Conservation (phyloP, 1,139 yeast species). For the Spathaspora sp. region DNA sequence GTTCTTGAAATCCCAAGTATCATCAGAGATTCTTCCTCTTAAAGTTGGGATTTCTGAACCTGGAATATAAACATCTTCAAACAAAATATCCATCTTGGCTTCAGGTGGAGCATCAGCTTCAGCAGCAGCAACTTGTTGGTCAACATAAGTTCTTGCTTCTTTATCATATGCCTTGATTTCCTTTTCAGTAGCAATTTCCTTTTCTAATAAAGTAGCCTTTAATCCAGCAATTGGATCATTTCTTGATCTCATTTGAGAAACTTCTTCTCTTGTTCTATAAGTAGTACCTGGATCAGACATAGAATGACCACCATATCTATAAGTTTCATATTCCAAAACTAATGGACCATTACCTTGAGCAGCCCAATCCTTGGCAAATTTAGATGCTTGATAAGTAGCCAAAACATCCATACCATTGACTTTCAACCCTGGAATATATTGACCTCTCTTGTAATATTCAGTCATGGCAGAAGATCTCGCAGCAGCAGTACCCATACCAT, state of each 20-base stretch:
- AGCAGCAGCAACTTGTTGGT: constrained; percentile 90
- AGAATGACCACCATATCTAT: constrained; percentile 99
- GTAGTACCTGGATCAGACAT: constrained; percentile 99
- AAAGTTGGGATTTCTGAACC: constrained; percentile 90
- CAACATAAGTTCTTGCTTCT: constrained; percentile 93
- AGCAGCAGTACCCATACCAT: constrained; percentile 99
- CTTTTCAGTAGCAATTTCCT: constrained; percentile 85
- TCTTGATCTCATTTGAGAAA: constrained; percentile 98
- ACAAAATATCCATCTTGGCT: constrained; percentile 89
- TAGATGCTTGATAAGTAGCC: constrained; percentile 94
- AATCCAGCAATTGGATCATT: constrained; percentile 97
- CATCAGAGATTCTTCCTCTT: constrained; percentile 96
- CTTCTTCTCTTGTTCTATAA: constrained; percentile 99
- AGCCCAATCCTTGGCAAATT: constrained; percentile 96
- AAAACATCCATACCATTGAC: constrained; percentile 98
- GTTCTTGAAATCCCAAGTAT: constrained; percentile 82
- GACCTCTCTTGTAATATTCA: constrained; percentile 98
- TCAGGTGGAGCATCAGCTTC: constrained; percentile 95
- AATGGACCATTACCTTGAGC: constrained; percentile 93
- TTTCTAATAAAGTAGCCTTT: constrained; percentile 80
- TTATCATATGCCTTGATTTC: constrained; percentile 93
- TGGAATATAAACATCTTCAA: constrained; percentile 94
- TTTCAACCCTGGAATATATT: constrained; percentile 97
- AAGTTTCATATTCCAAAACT: constrained; percentile 94
- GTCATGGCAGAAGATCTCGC: constrained; percentile 94